These are phyloP conservation scores for Vitis amurensis DNA, from an alignment of 164 flowering plant species.

Conservation along the genomic window DNA sequence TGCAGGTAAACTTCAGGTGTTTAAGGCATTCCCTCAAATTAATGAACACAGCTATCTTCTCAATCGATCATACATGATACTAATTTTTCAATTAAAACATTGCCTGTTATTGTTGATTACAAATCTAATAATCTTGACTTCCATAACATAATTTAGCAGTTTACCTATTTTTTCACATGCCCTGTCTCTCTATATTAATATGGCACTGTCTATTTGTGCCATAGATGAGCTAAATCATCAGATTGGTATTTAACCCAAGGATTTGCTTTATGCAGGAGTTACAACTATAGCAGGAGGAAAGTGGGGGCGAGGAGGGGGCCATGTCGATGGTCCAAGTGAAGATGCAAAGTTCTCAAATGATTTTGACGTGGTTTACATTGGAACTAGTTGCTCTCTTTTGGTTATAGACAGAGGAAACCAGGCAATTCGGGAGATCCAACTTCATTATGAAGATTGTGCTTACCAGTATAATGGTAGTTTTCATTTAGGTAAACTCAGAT, in stretches of 20 bases:
- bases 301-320: constrained; percentile 50
- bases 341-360: constrained; percentile 64
- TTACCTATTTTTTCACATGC: too few species aligned
- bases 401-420: constrained; percentile 68
- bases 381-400: constrained; percentile 61
- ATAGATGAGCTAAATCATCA: neutral
- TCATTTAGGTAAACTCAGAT: constrained; percentile 41
- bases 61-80: neutral
- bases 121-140: too few species aligned
- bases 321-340: constrained; percentile 65
- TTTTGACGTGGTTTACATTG: constrained; percentile 53
- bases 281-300: constrained; percentile 79
- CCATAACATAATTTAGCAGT: too few species aligned
- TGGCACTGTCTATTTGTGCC: too few species aligned
- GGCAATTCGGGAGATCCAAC: constrained; percentile 73
- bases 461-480: constrained; percentile 37
- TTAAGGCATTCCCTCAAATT: neutral
- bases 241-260: too few species aligned
- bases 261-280: constrained; percentile 41
- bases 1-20: constrained; percentile 34
- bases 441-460: constrained; percentile 52
- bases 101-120: too few species aligned
- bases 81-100: neutral
- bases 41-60: neutral
- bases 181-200: too few species aligned